These are phyloP conservation scores for Botryotinia convoluta DNA, from an alignment of 2,329 filamentous ascomycete genomes.

Conservation along the genomic window DNA sequence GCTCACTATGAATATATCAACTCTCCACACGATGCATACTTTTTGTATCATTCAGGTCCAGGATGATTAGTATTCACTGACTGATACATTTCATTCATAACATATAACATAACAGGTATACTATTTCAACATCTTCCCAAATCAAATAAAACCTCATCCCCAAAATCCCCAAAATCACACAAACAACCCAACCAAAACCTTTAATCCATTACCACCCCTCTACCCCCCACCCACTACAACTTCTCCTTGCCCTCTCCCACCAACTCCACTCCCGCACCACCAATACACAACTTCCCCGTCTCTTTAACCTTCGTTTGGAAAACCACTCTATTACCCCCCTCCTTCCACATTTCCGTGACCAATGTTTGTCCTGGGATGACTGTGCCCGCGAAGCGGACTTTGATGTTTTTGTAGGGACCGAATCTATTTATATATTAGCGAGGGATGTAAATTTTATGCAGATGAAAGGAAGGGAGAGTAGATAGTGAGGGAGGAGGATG, in stretches of 20 bases:
- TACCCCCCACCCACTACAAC: not conserved
- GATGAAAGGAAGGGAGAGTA: too few relatives aligned
- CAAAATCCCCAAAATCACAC: not conserved
- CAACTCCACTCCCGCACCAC: conserved; percentile 76
- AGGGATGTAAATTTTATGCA: too few relatives aligned
- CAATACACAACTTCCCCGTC: conserved; percentile 86
- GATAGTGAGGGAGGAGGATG: not conserved
- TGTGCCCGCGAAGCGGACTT: conserved; percentile 84
- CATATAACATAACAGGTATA: too few relatives aligned
- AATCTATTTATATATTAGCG: conserved; percentile 33
- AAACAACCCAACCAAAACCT: not conserved
- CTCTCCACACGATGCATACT: too few relatives aligned
- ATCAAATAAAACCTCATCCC: too few relatives aligned
- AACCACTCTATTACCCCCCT: conserved; percentile 69
- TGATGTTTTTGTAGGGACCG: conserved; percentile 84
- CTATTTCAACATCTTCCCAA: too few relatives aligned
- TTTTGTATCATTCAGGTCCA: too few relatives aligned
- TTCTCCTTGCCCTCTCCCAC: conserved; percentile 5
- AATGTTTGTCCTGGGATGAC: conserved; percentile 88
- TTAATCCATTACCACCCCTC: not conserved
- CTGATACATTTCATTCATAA: too few relatives aligned
- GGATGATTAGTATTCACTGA: too few relatives aligned
- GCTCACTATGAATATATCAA: too few relatives aligned
- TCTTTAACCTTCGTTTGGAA: conserved; percentile 91
- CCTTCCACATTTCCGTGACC: conserved; percentile 92